A percentile compares a stretch with the other conserved stretches of the same genome.
Evolutionary conservation across 495 filamentous ascomycete species (phyloP).

Genomic region (Hypoxylon trugodes): DNA sequence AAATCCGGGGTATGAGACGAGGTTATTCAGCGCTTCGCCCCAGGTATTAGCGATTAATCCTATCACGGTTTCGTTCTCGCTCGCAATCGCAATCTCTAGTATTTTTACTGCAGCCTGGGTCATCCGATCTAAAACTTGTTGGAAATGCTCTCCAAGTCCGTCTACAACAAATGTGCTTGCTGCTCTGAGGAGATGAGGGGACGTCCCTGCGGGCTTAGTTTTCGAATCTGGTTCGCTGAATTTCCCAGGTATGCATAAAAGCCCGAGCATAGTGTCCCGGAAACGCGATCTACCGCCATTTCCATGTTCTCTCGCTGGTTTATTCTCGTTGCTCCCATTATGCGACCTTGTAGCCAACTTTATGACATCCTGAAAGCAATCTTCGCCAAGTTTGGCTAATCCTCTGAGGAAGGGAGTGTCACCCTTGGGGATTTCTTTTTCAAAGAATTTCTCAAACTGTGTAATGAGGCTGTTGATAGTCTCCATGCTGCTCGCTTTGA

Average conservation of each 20-base stretch:
- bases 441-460: not conserved
- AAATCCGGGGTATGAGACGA: not conserved
- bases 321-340: not conserved
- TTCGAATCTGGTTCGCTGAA: no score
- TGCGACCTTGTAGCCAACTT: not conserved
- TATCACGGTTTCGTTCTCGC: not conserved
- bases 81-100: not conserved
- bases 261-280: no score
- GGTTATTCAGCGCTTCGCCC: slow-evolving; percentile 3
- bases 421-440: not conserved
- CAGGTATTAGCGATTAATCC: slow-evolving; percentile 5
- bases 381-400: not conserved
- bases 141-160: not conserved
- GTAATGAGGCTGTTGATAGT: not conserved
- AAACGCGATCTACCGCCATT: no score
- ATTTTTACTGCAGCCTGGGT: slow-evolving; percentile 5
- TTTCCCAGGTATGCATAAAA: no score
- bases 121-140: not conserved
- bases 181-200: not conserved
- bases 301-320: no score
- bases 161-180: not conserved
- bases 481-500: not conserved
- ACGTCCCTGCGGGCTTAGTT: no score
- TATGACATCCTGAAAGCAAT: not conserved
- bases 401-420: not conserved